phyloP scores from a whole-genome alignment of 2,329 filamentous ascomycete species.

The Sporothrix mexicana region DNA sequence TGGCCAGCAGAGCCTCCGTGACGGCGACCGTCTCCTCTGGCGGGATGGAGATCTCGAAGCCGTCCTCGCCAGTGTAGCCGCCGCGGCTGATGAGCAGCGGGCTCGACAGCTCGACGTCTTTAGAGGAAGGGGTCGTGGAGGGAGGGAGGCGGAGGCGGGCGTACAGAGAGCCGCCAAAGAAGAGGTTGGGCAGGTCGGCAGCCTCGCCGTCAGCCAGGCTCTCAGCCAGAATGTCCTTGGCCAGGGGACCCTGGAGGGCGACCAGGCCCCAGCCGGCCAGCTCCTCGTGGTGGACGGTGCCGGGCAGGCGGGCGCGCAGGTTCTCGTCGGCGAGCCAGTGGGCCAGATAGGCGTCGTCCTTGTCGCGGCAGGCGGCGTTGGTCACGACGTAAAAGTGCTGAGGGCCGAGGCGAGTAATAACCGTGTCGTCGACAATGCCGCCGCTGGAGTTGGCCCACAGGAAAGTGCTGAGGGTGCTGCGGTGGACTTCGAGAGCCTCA shows the following conservation, averaged over 20 bases:
- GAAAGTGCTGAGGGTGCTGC: constrained; percentile 83
- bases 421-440: constrained; percentile 92
- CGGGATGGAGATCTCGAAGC: constrained; percentile 92
- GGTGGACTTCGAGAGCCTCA: constrained; percentile 65
- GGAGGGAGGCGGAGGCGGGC: constrained; percentile 63
- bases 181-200: constrained; percentile 68
- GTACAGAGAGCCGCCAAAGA: constrained; percentile 79
- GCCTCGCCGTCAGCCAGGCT: constrained; percentile 61
- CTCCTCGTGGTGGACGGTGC: constrained; percentile 49
- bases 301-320: constrained; percentile 39
- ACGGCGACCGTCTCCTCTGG: constrained; percentile 67
- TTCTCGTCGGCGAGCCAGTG: constrained; percentile 68
- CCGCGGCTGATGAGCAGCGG: constrained; percentile 79
- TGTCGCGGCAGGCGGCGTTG: constrained; percentile 89
- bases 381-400: constrained; percentile 91
- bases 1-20: constrained; percentile 71
- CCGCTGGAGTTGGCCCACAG: constrained; percentile 75
- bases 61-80: constrained; percentile 97
- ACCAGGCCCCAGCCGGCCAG: constrained; percentile 77
- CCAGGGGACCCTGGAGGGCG: constrained; percentile 85
- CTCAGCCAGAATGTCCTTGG: constrained; percentile 70
- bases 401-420: constrained; percentile 79
- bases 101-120: constrained; percentile 49
- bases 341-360: constrained; percentile 79
- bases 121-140: constrained; percentile 44